Evolutionary conservation across 2,329 filamentous ascomycete genomes (phyloP), one percentile per base, ranked within the genome.

Genomic region (Pestalotiopsis sp.): DNA sequence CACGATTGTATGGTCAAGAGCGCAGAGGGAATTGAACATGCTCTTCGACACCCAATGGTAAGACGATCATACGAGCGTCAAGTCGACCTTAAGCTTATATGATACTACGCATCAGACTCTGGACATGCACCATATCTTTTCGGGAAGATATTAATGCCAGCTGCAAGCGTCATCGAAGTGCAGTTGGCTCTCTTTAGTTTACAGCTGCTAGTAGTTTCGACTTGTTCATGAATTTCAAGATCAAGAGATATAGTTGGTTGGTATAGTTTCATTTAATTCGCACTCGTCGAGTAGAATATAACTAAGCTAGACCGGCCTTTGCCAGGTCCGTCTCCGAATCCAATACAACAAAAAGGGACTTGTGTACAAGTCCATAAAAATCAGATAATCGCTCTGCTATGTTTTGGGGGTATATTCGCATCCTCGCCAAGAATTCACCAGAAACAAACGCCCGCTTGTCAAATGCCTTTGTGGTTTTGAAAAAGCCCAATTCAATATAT

Each of bases 401-500:
- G 45, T 72, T 31, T 31, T 72, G 82, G 81, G 83, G 41, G 45
- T 73, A 70, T 70, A 71, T 72, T 68, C 66, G 67, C 66, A 68
- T 45, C 66, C 75, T 73, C 67, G 63, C 62, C 66, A 60, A 52
- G 20, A 75, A 73, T 83, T 83, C 82, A 83, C 81, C 82, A 83
- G 80, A 83, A 82, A 79, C 79, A 84, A 82, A 81, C 79, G 75
- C 78, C 78, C 70, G 49, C 67, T 69, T 68, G 58, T 49, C 64
- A 66, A 69, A 66, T 69, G 68, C 59, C 56, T 64, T 62, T 57
- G 59, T 59, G 25, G 66, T 67, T 59, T 27, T 31, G 27, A 31
- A 7, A 31, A 31, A 31, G 27, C 68, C 65, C 68, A 67, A 60
- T 69, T 69, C 66, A 41, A 61, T 49, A 66, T 70, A 68, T 70